phyloP scores from a whole-genome alignment of 2,329 filamentous ascomycete genomes.

The Calonectria montana region DNA sequence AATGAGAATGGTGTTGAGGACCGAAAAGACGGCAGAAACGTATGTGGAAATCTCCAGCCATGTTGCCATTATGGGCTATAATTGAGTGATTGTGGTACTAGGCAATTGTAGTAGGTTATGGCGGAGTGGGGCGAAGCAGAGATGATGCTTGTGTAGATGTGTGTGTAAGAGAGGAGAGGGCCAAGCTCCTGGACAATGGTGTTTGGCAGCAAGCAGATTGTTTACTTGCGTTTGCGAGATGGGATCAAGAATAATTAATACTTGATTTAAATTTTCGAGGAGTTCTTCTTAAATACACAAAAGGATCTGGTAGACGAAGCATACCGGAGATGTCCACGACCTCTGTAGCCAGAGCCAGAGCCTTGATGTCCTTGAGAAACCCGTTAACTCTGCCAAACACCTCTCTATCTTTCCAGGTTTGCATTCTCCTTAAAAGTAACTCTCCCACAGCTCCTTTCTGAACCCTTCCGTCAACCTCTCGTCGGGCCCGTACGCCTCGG shows the following conservation, averaged over 20 bases:
- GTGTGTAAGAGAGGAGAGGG: too few species aligned
- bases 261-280: not conserved
- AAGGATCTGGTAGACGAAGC: not conserved
- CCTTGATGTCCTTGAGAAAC: not conserved
- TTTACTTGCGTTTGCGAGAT: not conserved
- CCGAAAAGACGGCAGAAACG: not conserved
- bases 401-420: not conserved
- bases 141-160: not conserved
- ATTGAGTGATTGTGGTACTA: not conserved
- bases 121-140: not conserved
- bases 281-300: not conserved
- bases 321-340: not conserved
- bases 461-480: conserved; percentile 85
- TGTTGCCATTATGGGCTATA: not conserved
- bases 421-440: conserved; percentile 51
- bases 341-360: not conserved
- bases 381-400: not conserved
- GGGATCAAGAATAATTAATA: not conserved
- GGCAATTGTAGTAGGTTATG: not conserved
- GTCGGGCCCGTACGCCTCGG: conserved; percentile 84
- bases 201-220: not conserved
- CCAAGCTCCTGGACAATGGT: too few species aligned
- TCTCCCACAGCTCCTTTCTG: conserved; percentile 84
- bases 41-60: not conserved
- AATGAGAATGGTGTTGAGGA: not conserved